phyloP scores from a whole-genome alignment of 2,329 filamentous ascomycete genomes.

The Whalleya microplaca region DNA sequence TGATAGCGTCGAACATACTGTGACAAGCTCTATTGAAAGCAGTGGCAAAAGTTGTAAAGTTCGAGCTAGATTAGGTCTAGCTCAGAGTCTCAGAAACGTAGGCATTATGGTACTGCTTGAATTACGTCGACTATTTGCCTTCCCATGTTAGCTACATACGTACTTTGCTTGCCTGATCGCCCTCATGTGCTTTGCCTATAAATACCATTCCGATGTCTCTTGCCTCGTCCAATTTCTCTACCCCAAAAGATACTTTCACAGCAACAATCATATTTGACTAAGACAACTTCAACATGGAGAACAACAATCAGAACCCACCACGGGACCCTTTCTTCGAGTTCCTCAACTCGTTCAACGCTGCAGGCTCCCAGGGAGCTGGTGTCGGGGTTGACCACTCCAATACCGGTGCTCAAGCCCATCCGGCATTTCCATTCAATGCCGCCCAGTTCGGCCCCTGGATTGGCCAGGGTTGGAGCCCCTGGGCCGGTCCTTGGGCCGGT shows the following conservation, averaged over 20 bases:
- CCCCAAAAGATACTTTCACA: constrained; percentile 4
- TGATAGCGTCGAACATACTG: too few relatives aligned
- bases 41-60: too few relatives aligned
- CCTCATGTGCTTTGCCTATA: too few relatives aligned
- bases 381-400: constrained; percentile 44
- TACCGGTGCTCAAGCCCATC: constrained; percentile 29
- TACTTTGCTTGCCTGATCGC: too few relatives aligned
- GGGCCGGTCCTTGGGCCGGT: constrained; percentile 17
- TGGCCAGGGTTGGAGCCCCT: constrained; percentile 19
- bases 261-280: not conserved
- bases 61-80: too few relatives aligned
- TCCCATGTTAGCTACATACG: too few relatives aligned
- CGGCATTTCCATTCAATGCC: constrained; percentile 41
- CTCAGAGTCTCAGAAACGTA: too few relatives aligned
- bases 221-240: not conserved
- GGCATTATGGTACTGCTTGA: too few relatives aligned
- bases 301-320: constrained; percentile 24
- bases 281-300: constrained; percentile 19
- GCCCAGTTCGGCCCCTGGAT: constrained; percentile 24
- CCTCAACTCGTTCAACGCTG: constrained; percentile 40
- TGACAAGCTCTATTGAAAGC: too few relatives aligned
- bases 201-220: too few relatives aligned
- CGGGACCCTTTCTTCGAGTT: constrained; percentile 39
- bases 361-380: constrained; percentile 33
- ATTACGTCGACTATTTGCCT: too few relatives aligned